Percentiles rank a stretch among this genome's conserved stretches.
Evolutionary conservation across 768 basidiomycete genomes (phyloP).

Genomic region (Pleurotus platypus): DNA sequence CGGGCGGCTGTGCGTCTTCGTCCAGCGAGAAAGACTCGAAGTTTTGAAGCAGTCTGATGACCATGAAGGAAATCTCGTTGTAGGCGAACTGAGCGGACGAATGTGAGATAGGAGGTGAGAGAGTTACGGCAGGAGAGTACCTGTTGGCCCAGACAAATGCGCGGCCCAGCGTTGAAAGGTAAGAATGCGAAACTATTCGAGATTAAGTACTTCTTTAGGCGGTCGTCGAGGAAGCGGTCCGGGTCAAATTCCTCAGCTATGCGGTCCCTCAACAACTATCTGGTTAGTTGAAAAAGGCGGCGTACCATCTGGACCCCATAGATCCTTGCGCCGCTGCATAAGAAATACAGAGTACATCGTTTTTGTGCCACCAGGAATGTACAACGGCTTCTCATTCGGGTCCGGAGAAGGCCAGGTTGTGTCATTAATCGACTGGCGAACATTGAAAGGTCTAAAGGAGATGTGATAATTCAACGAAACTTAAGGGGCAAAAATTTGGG

Average conservation of each 20-base stretch:
- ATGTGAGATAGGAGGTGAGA: too few relatives aligned
- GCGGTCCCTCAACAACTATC: too few relatives aligned
- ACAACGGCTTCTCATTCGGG: slow-evolving; percentile 28
- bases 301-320: slow-evolving; percentile 46
- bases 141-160: slow-evolving; percentile 62
- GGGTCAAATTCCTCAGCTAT: slow-evolving; percentile 68
- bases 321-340: slow-evolving; percentile 36
- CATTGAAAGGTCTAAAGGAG: slow-evolving; percentile 30
- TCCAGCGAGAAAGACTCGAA: slow-evolving; percentile 49
- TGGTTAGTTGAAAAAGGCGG: background rate
- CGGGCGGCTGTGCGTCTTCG: slow-evolving; percentile 40
- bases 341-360: slow-evolving; percentile 26
- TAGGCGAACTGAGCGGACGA: slow-evolving; percentile 18
- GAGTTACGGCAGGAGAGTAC: slow-evolving; percentile 18
- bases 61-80: slow-evolving; percentile 51
- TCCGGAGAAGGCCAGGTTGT: slow-evolving; percentile 28
- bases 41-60: slow-evolving; percentile 57
- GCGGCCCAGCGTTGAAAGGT: slow-evolving; percentile 59
- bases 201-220: slow-evolving; percentile 57
- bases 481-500: background rate
- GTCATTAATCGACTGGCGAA: slow-evolving; percentile 21
- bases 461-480: background rate
- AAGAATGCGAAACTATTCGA: slow-evolving; percentile 70
- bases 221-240: slow-evolving; percentile 64
- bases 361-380: slow-evolving; percentile 29